phyloP scores from a whole-genome alignment of 805 yeast genomes.

The Hagleromyces aurorensis region DNA sequence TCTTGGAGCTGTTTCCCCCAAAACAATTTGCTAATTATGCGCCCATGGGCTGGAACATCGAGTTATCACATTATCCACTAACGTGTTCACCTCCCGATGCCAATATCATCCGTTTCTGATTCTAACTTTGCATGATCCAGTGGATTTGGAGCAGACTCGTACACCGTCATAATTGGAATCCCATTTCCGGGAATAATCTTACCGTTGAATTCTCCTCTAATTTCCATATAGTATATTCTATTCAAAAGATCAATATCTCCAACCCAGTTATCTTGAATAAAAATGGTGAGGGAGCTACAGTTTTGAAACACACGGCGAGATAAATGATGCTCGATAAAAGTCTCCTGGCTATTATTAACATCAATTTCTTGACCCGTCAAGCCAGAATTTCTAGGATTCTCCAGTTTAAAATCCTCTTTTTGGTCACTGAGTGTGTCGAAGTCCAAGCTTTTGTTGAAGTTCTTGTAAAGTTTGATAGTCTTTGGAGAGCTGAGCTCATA shows the following conservation, averaged over 20 bases:
- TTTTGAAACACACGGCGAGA: constrained; percentile 72
- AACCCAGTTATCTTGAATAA: constrained; percentile 58
- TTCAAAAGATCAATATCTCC: constrained; percentile 53
- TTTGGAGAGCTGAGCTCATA: constrained; percentile 57
- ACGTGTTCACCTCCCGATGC: constrained; percentile 12
- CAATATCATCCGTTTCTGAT: constrained; percentile 12
- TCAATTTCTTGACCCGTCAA: constrained; percentile 31
- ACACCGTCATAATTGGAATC: constrained; percentile 61
- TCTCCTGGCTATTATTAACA: constrained; percentile 36
- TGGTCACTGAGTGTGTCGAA: constrained; percentile 51
- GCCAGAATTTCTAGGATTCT: constrained; percentile 58
- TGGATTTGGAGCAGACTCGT: constrained; percentile 91
- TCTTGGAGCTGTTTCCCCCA: too few species aligned
- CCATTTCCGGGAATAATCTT: constrained; percentile 8
- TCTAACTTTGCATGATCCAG: constrained; percentile 59
- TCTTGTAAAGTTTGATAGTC: constrained; percentile 63
- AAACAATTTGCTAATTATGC: too few species aligned
- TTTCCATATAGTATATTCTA: constrained; percentile 60
- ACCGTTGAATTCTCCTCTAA: constrained; percentile 60
- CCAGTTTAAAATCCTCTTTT: constrained; percentile 43
- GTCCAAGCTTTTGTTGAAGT: constrained; percentile 53
- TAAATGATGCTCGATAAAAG: constrained; percentile 73
- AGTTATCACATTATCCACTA: too few species aligned
- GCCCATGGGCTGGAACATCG: too few species aligned
- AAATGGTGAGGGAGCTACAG: constrained; percentile 57